Evolutionary conservation across 352 stramenopile genomes (phyloP).

Genomic region (Globisporangium cederbergense): DNA sequence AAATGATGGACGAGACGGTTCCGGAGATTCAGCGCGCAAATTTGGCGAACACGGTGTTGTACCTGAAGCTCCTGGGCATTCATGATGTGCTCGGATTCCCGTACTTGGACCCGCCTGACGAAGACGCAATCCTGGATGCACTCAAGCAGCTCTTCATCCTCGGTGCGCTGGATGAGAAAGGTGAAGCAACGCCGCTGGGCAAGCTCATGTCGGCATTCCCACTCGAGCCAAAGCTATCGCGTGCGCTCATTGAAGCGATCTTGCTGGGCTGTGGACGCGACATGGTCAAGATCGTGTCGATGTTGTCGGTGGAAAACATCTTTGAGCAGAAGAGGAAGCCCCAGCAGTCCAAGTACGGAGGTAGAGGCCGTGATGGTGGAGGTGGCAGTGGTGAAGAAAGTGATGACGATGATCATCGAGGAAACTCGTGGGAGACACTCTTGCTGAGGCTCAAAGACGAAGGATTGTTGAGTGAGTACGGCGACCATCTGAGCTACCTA

Average conservation of each 20-base stretch:
- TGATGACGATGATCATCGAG: constrained; percentile 15
- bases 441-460: constrained; percentile 43
- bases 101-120: constrained; percentile 64
- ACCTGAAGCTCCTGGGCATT: constrained; percentile 71
- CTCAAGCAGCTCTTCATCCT: constrained; percentile 75
- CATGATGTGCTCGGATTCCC: constrained; percentile 68
- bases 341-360: constrained; percentile 2
- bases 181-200: constrained; percentile 55
- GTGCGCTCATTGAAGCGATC: constrained; percentile 63
- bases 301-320: constrained; percentile 83
- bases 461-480: constrained; percentile 42
- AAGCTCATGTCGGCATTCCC: constrained; percentile 84
- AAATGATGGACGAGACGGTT: constrained; percentile 97
- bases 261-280: constrained; percentile 52
- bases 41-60: constrained; percentile 94
- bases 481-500: constrained; percentile 59
- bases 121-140: constrained; percentile 70
- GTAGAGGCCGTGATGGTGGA: neutral
- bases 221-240: constrained; percentile 69
- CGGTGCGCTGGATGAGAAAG: constrained; percentile 47
- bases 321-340: constrained; percentile 38
- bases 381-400: neutral
- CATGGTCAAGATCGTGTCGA: constrained; percentile 70
- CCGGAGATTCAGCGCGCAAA: constrained; percentile 97
- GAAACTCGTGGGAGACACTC: constrained; percentile 27